These are phyloP conservation scores for Geotrichum carabidarum DNA, from an alignment of 1,139 yeast species.

Conservation along the genomic window DNA sequence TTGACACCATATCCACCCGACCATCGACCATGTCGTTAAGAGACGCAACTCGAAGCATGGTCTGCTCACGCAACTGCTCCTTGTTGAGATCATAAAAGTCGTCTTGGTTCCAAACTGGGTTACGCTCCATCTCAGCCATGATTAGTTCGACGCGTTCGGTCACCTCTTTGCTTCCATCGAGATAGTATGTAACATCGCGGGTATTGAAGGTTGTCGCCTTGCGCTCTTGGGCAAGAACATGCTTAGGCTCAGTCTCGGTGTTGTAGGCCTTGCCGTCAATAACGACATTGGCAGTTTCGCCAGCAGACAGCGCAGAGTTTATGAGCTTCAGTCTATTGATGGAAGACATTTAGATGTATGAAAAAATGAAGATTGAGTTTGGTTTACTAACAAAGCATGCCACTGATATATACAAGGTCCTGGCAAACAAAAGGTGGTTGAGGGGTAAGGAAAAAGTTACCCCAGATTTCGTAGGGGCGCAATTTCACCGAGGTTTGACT, in stretches of 20 bases:
- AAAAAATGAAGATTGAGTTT: not conserved
- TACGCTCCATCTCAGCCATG: slow-evolving; percentile 44
- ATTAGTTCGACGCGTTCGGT: slow-evolving; percentile 43
- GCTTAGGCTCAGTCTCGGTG: slow-evolving; percentile 21
- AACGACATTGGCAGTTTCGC: slow-evolving; percentile 21
- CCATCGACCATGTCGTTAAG: slow-evolving; percentile 45
- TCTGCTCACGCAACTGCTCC: slow-evolving; percentile 45
- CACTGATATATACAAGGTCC: not conserved
- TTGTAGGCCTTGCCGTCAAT: slow-evolving; percentile 26
- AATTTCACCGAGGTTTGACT: not conserved
- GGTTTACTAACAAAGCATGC: not conserved
- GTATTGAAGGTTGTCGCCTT: slow-evolving; percentile 41
- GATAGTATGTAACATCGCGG: slow-evolving; percentile 43
- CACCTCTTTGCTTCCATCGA: slow-evolving; percentile 46
- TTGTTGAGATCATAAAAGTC: slow-evolving; percentile 48
- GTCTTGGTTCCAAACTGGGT: slow-evolving; percentile 46
- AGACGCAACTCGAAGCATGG: slow-evolving; percentile 44
- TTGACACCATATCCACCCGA: slow-evolving; percentile 8
- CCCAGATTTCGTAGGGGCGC: not conserved
- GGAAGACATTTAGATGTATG: not conserved
- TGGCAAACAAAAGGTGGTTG: not conserved
- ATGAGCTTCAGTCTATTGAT: not conserved
- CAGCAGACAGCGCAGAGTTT: not conserved
- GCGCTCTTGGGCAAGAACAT: slow-evolving; percentile 42
- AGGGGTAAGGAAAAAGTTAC: not conserved